Evolutionary conservation across 2,329 filamentous ascomycete genomes (phyloP), one percentile per base, ranked within the genome.

Genomic region (Ceratocystis smalleyi): DNA sequence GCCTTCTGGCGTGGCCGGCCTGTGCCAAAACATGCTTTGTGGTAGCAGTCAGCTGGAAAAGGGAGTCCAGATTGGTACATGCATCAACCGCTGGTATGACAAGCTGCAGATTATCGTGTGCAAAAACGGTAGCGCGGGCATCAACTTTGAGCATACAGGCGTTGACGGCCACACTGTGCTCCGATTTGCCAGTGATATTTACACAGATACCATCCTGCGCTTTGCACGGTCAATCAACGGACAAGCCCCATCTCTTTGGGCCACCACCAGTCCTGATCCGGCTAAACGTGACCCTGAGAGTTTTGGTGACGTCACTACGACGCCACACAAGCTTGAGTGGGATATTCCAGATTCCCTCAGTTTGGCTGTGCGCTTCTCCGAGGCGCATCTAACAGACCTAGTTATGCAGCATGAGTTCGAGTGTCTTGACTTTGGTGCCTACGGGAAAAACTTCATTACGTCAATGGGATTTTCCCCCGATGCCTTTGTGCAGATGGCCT

Each of bases 1-100:
- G 72, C 91, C 94, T 0, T 76, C 81, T 0, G 90, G 83, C 59
- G 87, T 86, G 0, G 86, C 90, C 0, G 88, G 90, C 40, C 82
- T 97, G n/a, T 96, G 91, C 74, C 91, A 90, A 72, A 99, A 97
- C 74, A 97, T 99, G 92, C 87, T 99, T 12, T 97, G 94, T 71
- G 94, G 94, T 55, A 95, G 91, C 0, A 96, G 87, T 69, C 86
- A 94, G 71, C 86, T 97, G 12, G 88, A 95, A 71, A 88, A 87
- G 72, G 94, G 94, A 3, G 89, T 99, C 1, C 94, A 99, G 75
- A 91, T 96, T 55, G 94, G 94, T 35, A 97, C 94, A 1, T 99
- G 94, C 76, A 96, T 92, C 15, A 99, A 99, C 74, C 82, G 94
- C 67, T 99, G 94, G 94, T 99, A 99, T 72, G 94, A 99, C 76